Base-by-base conservation (phyloP, 1,284 basidiomycete genomes). In the Ganoderma sinense region DNA sequence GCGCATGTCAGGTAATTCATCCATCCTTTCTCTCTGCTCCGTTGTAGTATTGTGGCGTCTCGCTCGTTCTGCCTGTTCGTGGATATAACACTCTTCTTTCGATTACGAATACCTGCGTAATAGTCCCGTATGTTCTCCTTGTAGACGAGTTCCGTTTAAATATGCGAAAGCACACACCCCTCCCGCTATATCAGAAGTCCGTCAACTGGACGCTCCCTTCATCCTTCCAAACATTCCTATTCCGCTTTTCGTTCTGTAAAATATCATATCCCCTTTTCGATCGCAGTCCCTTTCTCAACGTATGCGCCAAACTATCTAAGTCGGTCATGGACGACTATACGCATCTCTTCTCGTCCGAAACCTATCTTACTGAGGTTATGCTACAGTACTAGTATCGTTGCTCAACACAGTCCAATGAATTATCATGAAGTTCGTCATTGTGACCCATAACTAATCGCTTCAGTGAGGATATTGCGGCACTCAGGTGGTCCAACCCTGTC, bases 1-100 rank as follows among this genome's bases (percentile, higher is more conserved):
- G 20, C 55, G 26, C 23, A 41, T 41, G 63, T 64, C 29, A 72
- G 71, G 71, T 69, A 70, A 69, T 64, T 16, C 31, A 51, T 43
- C 23, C 53, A 56, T 18, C 53, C 2, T 56, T 31, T 39, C 11
- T 39, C 11, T 11, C 36, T 39, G 36, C 36, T 7, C 31, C 7
- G 18, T 31, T 26, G 26, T 5, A 18, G 53, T 56, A 14, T 29
- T 26, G 16, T 56, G 26, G 53, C 14, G 16, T 56, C 53, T 33
- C 31, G 29, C 8, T 31, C 14, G 20, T 31, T 33, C 29, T 39
- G 5, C 36, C 36, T 31, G 53, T 56, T 56, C 53, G 26, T 8
- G 7, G 5, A 56, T 56, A 31, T 56, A 6, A 29, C 53, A 56
- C 53, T 33, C 16, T 31, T 20, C 4, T 6, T 56, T 56, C 29